A percentile compares a stretch with the other conserved stretches of the same genome.
Conservation (phyloP, 371 early-diverging fungal species). For the Mortierella sp. region DNA sequence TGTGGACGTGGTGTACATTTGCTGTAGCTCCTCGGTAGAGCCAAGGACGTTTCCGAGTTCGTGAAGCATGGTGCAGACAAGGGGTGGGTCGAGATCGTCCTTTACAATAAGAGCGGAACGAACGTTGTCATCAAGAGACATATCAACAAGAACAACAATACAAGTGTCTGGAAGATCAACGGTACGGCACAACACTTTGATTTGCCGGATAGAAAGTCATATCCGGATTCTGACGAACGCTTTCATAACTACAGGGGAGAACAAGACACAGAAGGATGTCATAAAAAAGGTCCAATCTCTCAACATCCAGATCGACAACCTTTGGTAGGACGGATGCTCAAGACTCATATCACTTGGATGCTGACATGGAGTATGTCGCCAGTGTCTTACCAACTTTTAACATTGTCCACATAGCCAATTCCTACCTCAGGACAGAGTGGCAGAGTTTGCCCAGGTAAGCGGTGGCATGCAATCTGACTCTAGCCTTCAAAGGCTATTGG, state of each 20-base stretch:
- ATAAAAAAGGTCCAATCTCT: constrained; percentile 64
- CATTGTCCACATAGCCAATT: constrained; percentile 76
- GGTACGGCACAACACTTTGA: constrained; percentile 56
- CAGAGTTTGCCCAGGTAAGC: constrained; percentile 87
- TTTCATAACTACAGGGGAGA: constrained; percentile 58
- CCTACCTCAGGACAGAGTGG: constrained; percentile 94
- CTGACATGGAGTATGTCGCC: neutral
- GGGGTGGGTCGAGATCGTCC: constrained; percentile 83
- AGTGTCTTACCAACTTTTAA: neutral
- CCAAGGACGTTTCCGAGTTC: constrained; percentile 89
- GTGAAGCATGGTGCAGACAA: constrained; percentile 89
- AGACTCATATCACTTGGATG: neutral
- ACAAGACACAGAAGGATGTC: constrained; percentile 71
- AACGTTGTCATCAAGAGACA: constrained; percentile 75
- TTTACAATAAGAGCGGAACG: constrained; percentile 63
- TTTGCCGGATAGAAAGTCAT: neutral
- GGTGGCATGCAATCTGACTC: neutral
- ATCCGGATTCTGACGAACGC: neutral
- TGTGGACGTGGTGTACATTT: neutral
- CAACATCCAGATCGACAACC: constrained; percentile 94
- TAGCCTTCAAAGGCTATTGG: neutral
- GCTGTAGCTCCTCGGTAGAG: constrained; percentile 79
- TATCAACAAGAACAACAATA: constrained; percentile 75
- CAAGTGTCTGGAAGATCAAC: constrained; percentile 83
- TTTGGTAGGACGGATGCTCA: constrained; percentile 78